These are phyloP conservation scores for Suillus fuscotomentosus DNA, from an alignment of 768 basidiomycete species.

Conservation along the genomic window DNA sequence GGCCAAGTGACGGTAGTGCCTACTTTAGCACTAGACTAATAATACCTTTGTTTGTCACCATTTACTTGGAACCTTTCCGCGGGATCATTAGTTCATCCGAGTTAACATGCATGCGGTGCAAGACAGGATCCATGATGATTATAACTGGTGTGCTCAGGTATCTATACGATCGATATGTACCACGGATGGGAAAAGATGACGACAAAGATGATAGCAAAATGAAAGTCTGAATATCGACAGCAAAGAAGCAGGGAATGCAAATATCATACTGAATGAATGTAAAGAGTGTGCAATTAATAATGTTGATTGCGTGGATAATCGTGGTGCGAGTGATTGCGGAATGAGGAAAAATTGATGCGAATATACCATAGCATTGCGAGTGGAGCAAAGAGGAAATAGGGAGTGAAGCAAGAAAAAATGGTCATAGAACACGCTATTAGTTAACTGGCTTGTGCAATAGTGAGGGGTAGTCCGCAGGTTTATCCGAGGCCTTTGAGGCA, in stretches of 20 bases:
- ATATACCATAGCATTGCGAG: constrained; percentile 38
- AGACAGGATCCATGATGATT: constrained; percentile 17
- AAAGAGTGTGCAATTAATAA: constrained; percentile 34
- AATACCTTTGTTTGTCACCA: constrained; percentile 24
- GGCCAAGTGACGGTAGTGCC: neutral
- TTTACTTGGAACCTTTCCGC: constrained; percentile 16
- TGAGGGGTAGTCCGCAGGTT: constrained; percentile 29
- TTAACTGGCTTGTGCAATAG: constrained; percentile 23
- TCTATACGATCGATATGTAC: constrained; percentile 17
- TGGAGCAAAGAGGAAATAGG: constrained; percentile 17
- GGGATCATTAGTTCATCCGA: neutral
- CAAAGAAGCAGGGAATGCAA: constrained; percentile 26
- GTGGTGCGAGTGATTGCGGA: constrained; percentile 29
- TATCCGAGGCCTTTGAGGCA: constrained; percentile 26
- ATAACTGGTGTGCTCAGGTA: constrained; percentile 14
- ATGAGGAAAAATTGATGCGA: constrained; percentile 28
- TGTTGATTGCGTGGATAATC: constrained; percentile 34
- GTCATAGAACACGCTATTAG: constrained; percentile 16
- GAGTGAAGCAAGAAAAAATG: constrained; percentile 13
- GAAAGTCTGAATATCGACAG: constrained; percentile 30
- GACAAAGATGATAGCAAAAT: constrained; percentile 19
- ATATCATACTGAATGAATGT: constrained; percentile 23
- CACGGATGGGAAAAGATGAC: constrained; percentile 5
- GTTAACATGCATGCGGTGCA: neutral
- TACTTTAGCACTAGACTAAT: constrained; percentile 6